A percentile compares a stretch with the other conserved stretches of the same genome.
Evolutionary conservation across 352 stramenopile species (phyloP).

Genomic region (Phytophthora pseudosyringae): DNA sequence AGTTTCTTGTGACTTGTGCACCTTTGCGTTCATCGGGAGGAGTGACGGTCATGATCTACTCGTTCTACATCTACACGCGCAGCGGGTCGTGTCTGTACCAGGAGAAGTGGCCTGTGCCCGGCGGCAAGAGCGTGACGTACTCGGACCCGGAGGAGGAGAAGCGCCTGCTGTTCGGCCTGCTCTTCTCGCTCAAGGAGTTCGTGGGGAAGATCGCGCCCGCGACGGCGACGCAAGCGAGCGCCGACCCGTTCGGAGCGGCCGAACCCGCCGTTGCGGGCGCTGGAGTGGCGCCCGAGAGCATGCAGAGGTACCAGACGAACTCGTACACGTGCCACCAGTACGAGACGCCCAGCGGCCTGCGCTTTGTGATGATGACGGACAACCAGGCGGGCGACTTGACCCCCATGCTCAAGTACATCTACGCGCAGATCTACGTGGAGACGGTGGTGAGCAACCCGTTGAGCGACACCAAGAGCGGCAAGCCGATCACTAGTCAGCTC

Average conservation of each 20-base stretch:
- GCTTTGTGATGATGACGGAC: conserved; percentile 93
- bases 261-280: conserved; percentile 23
- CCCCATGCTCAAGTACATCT: conserved; percentile 86
- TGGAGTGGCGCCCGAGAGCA: conserved; percentile 41
- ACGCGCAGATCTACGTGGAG: conserved; percentile 91
- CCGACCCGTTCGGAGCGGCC: conserved; percentile 21
- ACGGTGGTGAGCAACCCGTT: conserved; percentile 92
- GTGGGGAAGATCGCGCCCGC: conserved; percentile 80
- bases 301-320: conserved; percentile 89
- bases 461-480: conserved; percentile 74
- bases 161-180: conserved; percentile 91
- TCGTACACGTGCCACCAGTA: conserved; percentile 93
- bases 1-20: background rate
- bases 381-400: conserved; percentile 86
- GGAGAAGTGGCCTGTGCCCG: conserved; percentile 85
- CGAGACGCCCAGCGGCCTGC: conserved; percentile 88
- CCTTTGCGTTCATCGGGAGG: background rate
- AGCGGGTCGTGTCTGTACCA: conserved; percentile 90
- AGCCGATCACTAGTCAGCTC: conserved; percentile 79
- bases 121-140: conserved; percentile 73
- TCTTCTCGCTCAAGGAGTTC: conserved; percentile 94
- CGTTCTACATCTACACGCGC: conserved; percentile 93
- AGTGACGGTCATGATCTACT: conserved; percentile 84
- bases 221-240: conserved; percentile 19
- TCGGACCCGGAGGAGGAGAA: conserved; percentile 90